phyloP scores from a whole-genome alignment of 2,329 filamentous ascomycete genomes.

The Penicillium italicum region DNA sequence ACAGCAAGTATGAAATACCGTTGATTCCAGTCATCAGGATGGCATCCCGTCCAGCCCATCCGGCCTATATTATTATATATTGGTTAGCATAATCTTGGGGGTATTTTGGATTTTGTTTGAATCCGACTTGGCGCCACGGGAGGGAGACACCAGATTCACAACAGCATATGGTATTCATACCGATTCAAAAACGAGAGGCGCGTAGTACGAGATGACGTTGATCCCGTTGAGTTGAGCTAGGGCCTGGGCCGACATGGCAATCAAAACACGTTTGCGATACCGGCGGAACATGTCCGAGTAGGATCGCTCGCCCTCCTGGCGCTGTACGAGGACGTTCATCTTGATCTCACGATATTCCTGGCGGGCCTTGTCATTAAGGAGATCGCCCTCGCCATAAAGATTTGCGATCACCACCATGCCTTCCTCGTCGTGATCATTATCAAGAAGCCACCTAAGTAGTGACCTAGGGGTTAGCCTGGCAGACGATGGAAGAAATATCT shows the following conservation, averaged over 20 bases:
- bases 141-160: background rate
- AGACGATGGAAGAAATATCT: constrained; percentile 14
- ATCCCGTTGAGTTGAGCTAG: constrained; percentile 97
- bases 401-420: constrained; percentile 98
- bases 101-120: background rate
- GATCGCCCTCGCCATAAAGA: constrained; percentile 90
- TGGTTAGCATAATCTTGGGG: background rate
- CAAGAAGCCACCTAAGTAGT: constrained; percentile 78
- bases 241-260: constrained; percentile 96
- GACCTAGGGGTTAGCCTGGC: constrained; percentile 24
- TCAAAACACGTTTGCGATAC: constrained; percentile 89
- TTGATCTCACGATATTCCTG: constrained; percentile 99
- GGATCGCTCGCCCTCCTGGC: constrained; percentile 89
- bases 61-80: constrained; percentile 50
- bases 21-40: constrained; percentile 98
- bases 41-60: constrained; percentile 87
- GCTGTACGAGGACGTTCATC: constrained; percentile 89
- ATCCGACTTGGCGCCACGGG: background rate
- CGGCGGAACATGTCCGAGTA: constrained; percentile 93
- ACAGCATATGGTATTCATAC: background rate
- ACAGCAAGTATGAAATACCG: constrained; percentile 82
- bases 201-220: constrained; percentile 99
- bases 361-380: constrained; percentile 85
- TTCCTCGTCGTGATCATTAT: constrained; percentile 97
- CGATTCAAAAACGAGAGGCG: constrained; percentile 91